A percentile compares a stretch with the other conserved stretches of the same genome.
phyloP scores from a whole-genome alignment of 192 early-diverging fungal species.

The Pilobolus umbonatus region DNA sequence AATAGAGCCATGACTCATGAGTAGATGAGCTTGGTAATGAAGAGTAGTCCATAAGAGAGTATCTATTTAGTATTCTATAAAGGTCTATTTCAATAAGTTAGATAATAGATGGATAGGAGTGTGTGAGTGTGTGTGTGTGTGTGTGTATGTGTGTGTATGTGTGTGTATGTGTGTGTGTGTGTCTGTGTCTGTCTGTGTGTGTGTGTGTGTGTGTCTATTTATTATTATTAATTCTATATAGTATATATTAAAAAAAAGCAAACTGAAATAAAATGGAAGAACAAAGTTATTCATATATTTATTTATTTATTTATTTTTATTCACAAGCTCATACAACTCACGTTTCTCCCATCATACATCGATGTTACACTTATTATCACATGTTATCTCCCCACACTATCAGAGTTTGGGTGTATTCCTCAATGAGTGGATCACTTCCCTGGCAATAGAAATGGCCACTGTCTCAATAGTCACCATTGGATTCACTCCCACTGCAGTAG shows the following conservation, averaged over 20 bases:
- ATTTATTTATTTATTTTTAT: too few species aligned
- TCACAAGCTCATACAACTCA: too few species aligned
- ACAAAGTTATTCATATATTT: neutral
- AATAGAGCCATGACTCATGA: constrained; percentile 4
- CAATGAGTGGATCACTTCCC: neutral
- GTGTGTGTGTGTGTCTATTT: too few species aligned
- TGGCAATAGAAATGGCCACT: constrained; percentile 12
- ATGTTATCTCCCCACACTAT: constrained; percentile 4
- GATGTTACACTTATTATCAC: constrained; percentile 14
- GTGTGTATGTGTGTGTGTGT: too few species aligned
- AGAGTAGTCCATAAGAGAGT: neutral
- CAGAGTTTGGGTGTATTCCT: neutral
- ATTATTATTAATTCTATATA: neutral
- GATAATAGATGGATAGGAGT: too few species aligned
- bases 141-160: too few species aligned
- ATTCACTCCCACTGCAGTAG: constrained; percentile 52
- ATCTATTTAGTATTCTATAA: too few species aligned
- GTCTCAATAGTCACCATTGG: constrained; percentile 41
- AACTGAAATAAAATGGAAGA: neutral
- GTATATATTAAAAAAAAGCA: neutral
- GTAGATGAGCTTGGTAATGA: neutral
- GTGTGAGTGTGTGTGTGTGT: too few species aligned
- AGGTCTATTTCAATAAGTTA: too few species aligned
- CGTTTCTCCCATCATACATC: too few species aligned
- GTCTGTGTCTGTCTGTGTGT: too few species aligned